Percentiles rank a stretch among this genome's conserved stretches.
Evolutionary conservation across 345 rosid genomes (phyloP).

Genomic region (Mallotus nudiflorus): DNA sequence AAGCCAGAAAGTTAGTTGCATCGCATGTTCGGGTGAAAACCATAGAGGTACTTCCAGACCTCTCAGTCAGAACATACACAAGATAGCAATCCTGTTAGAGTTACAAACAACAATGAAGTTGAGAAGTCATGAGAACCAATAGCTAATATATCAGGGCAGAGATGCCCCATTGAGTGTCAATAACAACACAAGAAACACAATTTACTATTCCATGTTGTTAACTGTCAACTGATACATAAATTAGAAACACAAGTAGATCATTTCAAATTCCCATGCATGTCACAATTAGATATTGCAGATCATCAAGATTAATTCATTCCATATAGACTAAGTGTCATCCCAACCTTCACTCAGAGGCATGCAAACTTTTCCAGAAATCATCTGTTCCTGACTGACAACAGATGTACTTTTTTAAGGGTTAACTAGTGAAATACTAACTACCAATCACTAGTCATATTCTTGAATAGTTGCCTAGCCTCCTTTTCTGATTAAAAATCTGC

Average conservation of each 20-base stretch:
- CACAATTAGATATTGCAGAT: not conserved
- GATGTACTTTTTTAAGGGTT: too few species aligned
- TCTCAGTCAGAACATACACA: conserved; percentile 70
- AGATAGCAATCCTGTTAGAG: conserved; percentile 88
- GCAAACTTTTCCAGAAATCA: not conserved
- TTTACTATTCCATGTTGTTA: not conserved
- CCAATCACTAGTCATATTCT: not conserved
- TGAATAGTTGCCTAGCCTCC: not conserved
- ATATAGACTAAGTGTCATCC: not conserved
- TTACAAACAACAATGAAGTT: conserved; percentile 5
- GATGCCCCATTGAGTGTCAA: not conserved
- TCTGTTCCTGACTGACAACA: too few species aligned
- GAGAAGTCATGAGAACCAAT: not conserved
- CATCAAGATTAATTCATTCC: not conserved
- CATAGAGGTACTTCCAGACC: conserved; percentile 78
- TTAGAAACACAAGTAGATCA: not conserved
- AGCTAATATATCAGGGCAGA: not conserved
- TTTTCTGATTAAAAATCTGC: not conserved
- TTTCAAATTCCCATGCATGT: not conserved
- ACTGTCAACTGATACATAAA: not conserved
- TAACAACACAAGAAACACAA: not conserved
- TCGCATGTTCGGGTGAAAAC: conserved; percentile 94
- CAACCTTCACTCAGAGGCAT: not conserved
- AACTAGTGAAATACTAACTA: not conserved
- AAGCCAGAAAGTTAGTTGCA: conserved; percentile 71